Conservation (phyloP, 768 basidiomycete genomes). For the Podaxis rugospora region DNA sequence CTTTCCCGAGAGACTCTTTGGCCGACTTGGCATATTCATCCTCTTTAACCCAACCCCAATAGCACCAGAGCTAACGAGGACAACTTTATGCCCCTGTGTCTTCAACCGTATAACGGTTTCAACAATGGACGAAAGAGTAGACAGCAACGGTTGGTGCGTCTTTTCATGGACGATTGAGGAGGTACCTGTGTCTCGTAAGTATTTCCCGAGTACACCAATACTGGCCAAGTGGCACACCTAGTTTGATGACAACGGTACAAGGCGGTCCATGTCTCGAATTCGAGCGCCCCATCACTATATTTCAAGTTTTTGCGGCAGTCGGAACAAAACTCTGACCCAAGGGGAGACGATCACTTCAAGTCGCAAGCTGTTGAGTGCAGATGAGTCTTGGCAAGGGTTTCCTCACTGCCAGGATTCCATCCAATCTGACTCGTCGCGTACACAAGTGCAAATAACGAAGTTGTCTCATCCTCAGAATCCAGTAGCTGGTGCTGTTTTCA, state of each 20-base stretch:
- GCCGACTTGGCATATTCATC: slow-evolving; percentile 77
- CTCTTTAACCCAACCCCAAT: slow-evolving; percentile 92
- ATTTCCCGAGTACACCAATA: slow-evolving; percentile 1
- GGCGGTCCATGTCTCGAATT: not conserved
- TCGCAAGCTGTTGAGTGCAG: not conserved
- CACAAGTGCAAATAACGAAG: too few species aligned
- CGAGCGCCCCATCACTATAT: slow-evolving; percentile 4
- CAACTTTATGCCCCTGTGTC: slow-evolving; percentile 84
- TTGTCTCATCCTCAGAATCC: too few species aligned
- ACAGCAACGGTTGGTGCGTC: slow-evolving; percentile 88
- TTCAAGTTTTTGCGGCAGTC: not conserved
- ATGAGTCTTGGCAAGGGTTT: too few species aligned
- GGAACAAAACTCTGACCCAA: not conserved
- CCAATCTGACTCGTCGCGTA: too few species aligned
- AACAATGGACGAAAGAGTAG: slow-evolving; percentile 86
- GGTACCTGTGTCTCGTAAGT: slow-evolving; percentile 52
- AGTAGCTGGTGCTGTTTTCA: too few species aligned
- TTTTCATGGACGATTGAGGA: slow-evolving; percentile 96
- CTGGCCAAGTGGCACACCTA: slow-evolving; percentile 42
- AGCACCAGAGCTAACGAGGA: slow-evolving; percentile 96
- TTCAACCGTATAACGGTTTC: slow-evolving; percentile 84
- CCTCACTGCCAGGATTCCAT: too few species aligned
- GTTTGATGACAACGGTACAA: slow-evolving; percentile 81
- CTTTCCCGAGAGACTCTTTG: slow-evolving; percentile 85
- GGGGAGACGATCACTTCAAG: not conserved